Percentiles rank a stretch among this genome's conserved stretches.
Evolutionary conservation across 2,329 filamentous ascomycete genomes (phyloP).

Genomic region (Aspergillus ochraceus): DNA sequence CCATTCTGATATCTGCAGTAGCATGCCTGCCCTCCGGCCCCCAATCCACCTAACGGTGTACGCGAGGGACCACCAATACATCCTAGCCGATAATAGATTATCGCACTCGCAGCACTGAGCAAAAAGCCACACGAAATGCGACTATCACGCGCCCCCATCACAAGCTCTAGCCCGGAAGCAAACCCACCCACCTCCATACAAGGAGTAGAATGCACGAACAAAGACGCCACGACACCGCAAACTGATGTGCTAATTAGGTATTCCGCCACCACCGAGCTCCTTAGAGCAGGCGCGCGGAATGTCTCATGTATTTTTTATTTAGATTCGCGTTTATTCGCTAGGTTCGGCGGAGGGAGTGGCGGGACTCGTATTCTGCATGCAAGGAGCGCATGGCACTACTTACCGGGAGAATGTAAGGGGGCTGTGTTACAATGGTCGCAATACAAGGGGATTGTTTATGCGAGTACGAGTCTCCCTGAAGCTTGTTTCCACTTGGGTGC

Average conservation of each 20-base stretch:
- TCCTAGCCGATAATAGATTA: too few species aligned
- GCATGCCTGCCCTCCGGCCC: too few species aligned
- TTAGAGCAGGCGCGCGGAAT: not conserved
- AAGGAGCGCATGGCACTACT: not conserved
- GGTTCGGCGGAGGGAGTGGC: not conserved
- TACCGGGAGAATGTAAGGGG: not conserved
- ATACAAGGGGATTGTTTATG: not conserved
- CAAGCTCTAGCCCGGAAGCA: not conserved
- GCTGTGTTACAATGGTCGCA: not conserved
- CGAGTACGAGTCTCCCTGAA: not conserved
- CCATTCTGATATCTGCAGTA: too few species aligned
- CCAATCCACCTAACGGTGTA: too few species aligned
- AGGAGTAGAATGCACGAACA: not conserved
- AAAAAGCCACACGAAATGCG: too few species aligned
- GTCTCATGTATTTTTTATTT: not conserved
- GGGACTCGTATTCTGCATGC: not conserved
- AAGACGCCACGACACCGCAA: not conserved
- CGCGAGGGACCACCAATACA: too few species aligned
- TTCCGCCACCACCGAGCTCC: not conserved
- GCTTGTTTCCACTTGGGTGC: not conserved
- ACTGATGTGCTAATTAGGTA: not conserved
- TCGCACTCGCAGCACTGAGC: too few species aligned
- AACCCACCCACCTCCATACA: not conserved
- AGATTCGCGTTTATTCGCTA: not conserved
- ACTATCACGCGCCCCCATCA: too few species aligned